Conservation (phyloP, 306 rosid species). For the Senna tora region DNA sequence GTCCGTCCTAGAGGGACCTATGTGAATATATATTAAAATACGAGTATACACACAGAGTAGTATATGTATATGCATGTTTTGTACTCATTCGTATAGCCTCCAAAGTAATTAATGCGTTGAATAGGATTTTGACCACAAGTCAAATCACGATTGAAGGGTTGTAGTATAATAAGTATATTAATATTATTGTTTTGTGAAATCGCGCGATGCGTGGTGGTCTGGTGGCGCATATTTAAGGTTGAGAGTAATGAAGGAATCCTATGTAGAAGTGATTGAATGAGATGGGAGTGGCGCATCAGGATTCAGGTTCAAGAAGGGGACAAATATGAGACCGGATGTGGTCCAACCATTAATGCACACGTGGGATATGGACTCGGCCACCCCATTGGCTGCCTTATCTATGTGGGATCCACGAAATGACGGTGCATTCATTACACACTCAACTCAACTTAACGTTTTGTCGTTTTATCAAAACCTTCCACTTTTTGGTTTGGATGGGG, state of each 20-base stretch:
- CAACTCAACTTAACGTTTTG: conserved; percentile 23
- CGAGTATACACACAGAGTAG: too few species aligned
- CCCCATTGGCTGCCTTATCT: conserved; percentile 32
- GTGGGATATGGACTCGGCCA: conserved; percentile 35
- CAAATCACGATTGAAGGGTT: too few species aligned
- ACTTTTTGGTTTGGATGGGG: too few species aligned
- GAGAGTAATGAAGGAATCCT: conserved; percentile 39
- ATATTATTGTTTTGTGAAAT: background rate
- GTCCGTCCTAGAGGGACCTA: too few species aligned
- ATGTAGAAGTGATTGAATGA: conserved; percentile 12
- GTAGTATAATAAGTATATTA: too few species aligned
- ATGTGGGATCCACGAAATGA: conserved; percentile 39
- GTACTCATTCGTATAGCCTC: conserved; percentile 34
- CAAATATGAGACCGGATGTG: conserved; percentile 17
- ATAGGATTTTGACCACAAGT: conserved; percentile 39
- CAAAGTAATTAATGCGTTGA: conserved; percentile 2
- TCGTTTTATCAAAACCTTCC: conserved; percentile 3
- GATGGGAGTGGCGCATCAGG: conserved; percentile 25
- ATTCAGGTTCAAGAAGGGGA: background rate
- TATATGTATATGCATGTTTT: conserved; percentile 40
- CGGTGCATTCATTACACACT: conserved; percentile 45
- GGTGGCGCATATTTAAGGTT: conserved; percentile 38
- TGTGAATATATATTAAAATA: too few species aligned
- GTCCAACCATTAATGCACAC: conserved; percentile 37
- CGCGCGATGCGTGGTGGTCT: conserved; percentile 28